Conservation (phyloP, 2,329 filamentous ascomycete species). For the Lecanicillium sp. region DNA sequence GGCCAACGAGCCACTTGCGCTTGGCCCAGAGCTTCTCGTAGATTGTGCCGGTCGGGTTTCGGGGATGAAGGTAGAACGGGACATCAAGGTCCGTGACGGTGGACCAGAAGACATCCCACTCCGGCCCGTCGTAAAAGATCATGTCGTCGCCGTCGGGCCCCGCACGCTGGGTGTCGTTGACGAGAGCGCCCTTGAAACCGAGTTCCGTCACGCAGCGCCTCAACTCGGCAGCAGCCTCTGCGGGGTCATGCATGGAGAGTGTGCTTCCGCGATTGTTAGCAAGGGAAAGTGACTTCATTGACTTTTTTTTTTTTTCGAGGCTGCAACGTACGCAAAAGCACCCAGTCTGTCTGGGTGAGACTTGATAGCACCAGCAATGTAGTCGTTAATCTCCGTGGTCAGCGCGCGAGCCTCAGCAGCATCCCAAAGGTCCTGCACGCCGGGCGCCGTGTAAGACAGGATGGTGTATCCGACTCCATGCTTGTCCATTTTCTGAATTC, state of each 20-base stretch:
- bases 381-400: slow-evolving; percentile 38
- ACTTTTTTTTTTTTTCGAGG: neutral
- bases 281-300: neutral
- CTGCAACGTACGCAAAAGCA: slow-evolving; percentile 36
- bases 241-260: slow-evolving; percentile 48
- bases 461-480: slow-evolving; percentile 44
- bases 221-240: slow-evolving; percentile 44
- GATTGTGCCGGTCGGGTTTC: slow-evolving; percentile 49
- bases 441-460: slow-evolving; percentile 43
- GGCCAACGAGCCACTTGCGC: slow-evolving; percentile 54
- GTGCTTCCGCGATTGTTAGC: slow-evolving; percentile 23
- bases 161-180: slow-evolving; percentile 57
- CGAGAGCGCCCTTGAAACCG: slow-evolving; percentile 57
- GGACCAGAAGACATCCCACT: slow-evolving; percentile 58
- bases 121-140: slow-evolving; percentile 57
- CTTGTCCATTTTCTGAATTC: slow-evolving; percentile 38
- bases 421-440: slow-evolving; percentile 41
- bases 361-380: slow-evolving; percentile 33
- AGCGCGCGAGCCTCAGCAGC: slow-evolving; percentile 33
- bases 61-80: slow-evolving; percentile 59
- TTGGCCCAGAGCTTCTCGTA: slow-evolving; percentile 54
- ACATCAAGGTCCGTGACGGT: slow-evolving; percentile 54
- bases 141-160: slow-evolving; percentile 53
- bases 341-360: slow-evolving; percentile 35
- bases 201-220: slow-evolving; percentile 47